A percentile compares a stretch with the other conserved stretches of the same genome.
Conservation (phyloP, 495 filamentous ascomycete genomes). For the Cercophora newfieldiana region DNA sequence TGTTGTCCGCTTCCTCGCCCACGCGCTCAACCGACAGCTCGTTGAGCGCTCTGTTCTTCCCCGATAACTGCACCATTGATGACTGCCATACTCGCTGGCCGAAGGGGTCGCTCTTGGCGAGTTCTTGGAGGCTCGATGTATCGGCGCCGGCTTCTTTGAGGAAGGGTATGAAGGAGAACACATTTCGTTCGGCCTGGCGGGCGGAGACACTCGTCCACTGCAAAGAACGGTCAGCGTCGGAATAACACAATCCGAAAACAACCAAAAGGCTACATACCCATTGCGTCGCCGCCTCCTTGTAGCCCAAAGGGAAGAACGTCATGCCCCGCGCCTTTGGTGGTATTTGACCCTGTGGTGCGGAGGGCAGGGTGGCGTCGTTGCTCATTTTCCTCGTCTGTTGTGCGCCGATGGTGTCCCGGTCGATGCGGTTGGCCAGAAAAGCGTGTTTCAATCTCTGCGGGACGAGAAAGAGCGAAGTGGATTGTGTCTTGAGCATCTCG, state of each 20-base stretch:
- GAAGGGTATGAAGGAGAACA: constrained; percentile 84
- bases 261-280: constrained; percentile 63
- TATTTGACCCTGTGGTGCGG: constrained; percentile 18
- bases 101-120: constrained; percentile 67
- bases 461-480: constrained; percentile 21
- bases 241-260: neutral
- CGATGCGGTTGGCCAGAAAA: constrained; percentile 12
- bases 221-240: neutral
- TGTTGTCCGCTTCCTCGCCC: constrained; percentile 73
- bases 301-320: constrained; percentile 76
- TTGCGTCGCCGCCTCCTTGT: constrained; percentile 87
- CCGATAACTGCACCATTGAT: constrained; percentile 77
- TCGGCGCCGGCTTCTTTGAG: constrained; percentile 68
- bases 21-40: constrained; percentile 88
- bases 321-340: constrained; percentile 38
- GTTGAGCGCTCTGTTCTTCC: constrained; percentile 84
- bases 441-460: constrained; percentile 30
- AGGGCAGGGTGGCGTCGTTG: constrained; percentile 32
- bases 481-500: constrained; percentile 36
- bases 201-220: constrained; percentile 84
- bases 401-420: constrained; percentile 7
- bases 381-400: constrained; percentile 34
- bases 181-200: constrained; percentile 83
- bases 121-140: constrained; percentile 39
- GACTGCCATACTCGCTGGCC: constrained; percentile 86